Evolutionary conservation across 352 stramenopile species (phyloP), one percentile per base, ranked within the genome.

Genomic region (Phytopythium aichiense): DNA sequence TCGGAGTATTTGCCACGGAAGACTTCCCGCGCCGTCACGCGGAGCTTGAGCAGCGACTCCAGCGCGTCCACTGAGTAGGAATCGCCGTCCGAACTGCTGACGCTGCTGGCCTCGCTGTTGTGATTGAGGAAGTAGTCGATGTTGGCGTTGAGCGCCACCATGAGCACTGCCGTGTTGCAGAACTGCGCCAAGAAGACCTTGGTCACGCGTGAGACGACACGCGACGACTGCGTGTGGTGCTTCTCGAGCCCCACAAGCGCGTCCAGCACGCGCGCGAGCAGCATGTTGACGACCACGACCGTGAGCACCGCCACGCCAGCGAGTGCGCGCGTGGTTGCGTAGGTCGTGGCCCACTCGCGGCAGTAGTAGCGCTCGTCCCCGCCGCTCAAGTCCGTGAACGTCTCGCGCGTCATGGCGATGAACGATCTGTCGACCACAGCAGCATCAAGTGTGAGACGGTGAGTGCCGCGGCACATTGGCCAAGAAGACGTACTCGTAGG

Each of bases 131-230:
- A 92, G 58, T 90, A 91, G 61, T 77, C 61, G 35, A 84, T 58
- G 55, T 94, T 94, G 13, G 86, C 86, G 61, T 92, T 94, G 69
- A 94, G 87, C 42, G 82, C 75, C 7, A 94, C 68, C 56, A 94
- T 72, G 33, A 92, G 61, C 46, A 94, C 61, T 15, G 81, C 80
- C 4, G 85, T 92, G 72, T 94, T 94, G 69, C 74, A 92, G 59
- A 94, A 90, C 63, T 94, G 83, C 18, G 81, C 76, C 28, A 90
- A 56, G 53, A 92, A 92, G 22, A 92, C 74, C 56, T 94, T 94
- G 40, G 61, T 88, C 31, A 94, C 78, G 12, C 72, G 78, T 9
- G 83, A 91, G 2, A 91, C 79, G 5, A 94, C 76, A 15, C 84
- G 70, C n/a, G 62, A 84, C 1, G 83, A 91, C 49, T 84, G 67